Percentiles rank a stretch among this genome's conserved stretches.
Evolutionary conservation across 225 moss, liverwort and hornwort species (phyloP).

Genomic region (Neckera pumila): DNA sequence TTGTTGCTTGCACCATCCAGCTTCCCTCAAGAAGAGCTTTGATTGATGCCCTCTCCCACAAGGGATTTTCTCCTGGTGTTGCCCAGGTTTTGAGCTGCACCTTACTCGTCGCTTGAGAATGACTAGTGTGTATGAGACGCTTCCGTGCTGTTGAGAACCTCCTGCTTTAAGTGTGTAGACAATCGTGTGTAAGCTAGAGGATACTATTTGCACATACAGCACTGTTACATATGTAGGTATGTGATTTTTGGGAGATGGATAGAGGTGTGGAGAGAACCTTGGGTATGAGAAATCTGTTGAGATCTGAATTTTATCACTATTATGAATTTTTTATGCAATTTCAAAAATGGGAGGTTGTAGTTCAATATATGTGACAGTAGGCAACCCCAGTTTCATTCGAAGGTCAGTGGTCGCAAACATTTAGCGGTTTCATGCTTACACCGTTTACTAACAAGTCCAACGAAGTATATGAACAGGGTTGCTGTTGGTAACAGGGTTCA

Average conservation of each 20-base stretch:
- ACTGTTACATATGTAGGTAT: not conserved
- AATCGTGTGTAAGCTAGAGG: not conserved
- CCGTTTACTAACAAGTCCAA: not conserved
- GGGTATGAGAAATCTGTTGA: not conserved
- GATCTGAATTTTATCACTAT: not conserved
- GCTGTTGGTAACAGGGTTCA: not conserved
- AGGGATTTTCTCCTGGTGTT: conserved; percentile 80
- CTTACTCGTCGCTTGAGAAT: not conserved
- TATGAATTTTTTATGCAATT: not conserved
- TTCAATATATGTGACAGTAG: not conserved
- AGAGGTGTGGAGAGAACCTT: not conserved
- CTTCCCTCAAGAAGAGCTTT: conserved; percentile 55
- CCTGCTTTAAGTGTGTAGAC: not conserved
- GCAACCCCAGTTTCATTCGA: not conserved
- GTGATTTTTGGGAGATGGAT: not conserved
- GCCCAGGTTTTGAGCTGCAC: conserved; percentile 44
- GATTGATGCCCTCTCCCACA: conserved; percentile 51
- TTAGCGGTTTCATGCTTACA: not conserved
- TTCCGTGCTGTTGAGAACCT: not conserved
- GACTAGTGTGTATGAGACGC: not conserved
- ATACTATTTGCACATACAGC: not conserved
- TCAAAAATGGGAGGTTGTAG: not conserved
- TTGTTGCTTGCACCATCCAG: conserved; percentile 36
- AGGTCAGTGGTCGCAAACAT: not conserved
- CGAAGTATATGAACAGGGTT: not conserved